Evolutionary conservation across 805 yeast genomes (phyloP).

Genomic region (Nakazawaea ernobii): DNA sequence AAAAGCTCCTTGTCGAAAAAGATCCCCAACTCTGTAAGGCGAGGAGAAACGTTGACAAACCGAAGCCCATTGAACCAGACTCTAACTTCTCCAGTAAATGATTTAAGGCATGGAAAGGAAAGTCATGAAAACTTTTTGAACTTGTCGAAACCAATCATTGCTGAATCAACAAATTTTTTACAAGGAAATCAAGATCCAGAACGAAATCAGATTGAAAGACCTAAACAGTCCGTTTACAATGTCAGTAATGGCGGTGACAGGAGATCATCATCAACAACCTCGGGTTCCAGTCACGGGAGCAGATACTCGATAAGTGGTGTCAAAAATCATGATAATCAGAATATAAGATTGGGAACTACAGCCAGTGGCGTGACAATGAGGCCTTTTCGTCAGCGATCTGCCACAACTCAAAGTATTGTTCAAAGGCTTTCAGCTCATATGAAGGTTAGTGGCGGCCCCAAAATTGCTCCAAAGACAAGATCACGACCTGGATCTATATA

Average conservation of each 20-base stretch:
- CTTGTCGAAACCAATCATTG: conserved; percentile 7
- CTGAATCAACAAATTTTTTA: conserved; percentile 1
- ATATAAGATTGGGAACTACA: background rate
- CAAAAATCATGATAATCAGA: background rate
- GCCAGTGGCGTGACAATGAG: background rate
- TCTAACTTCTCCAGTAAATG: no score
- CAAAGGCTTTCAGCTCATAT: conserved; percentile 1
- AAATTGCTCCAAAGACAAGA: background rate
- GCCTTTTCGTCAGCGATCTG: background rate
- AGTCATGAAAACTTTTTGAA: conserved; percentile 4
- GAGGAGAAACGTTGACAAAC: conserved; percentile 12
- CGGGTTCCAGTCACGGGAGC: background rate
- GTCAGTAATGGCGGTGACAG: background rate
- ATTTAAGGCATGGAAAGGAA: background rate
- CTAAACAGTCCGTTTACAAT: background rate
- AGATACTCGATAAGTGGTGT: background rate
- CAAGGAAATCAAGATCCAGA: background rate
- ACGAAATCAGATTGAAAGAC: background rate
- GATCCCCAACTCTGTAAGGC: conserved; percentile 1
- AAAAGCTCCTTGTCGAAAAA: conserved; percentile 11
- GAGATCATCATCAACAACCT: conserved; percentile 7
- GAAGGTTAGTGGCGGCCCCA: conserved; percentile 1
- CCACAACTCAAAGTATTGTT: background rate
- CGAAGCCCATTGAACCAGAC: conserved; percentile 13
- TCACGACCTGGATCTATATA: background rate